phyloP scores from a whole-genome alignment of 1,284 basidiomycete species.

The Meripilus lineatus region DNA sequence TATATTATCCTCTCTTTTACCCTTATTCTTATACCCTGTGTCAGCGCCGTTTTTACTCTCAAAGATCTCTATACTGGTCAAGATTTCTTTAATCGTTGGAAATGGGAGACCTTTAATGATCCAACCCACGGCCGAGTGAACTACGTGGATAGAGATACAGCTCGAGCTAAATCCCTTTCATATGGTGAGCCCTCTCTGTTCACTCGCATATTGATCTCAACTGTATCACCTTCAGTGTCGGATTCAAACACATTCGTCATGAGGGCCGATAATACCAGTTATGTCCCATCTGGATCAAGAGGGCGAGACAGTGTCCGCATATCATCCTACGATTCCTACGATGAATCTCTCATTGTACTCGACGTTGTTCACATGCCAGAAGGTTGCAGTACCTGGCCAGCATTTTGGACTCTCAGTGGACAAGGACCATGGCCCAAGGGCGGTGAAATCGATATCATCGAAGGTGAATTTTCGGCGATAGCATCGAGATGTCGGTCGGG shows the following conservation, averaged over 20 bases:
- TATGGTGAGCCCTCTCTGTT: slow-evolving; percentile 28
- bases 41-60: slow-evolving; percentile 23
- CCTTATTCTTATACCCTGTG: slow-evolving; percentile 14
- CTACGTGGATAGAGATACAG: slow-evolving; percentile 40
- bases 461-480: slow-evolving; percentile 12
- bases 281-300: slow-evolving; percentile 29
- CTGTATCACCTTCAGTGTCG: slow-evolving; percentile 24
- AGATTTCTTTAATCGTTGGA: slow-evolving; percentile 39
- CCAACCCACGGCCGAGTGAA: slow-evolving; percentile 54
- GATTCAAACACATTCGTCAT: slow-evolving; percentile 38
- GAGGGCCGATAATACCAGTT: slow-evolving; percentile 37
- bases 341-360: slow-evolving; percentile 40
- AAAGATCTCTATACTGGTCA: slow-evolving; percentile 31
- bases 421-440: slow-evolving; percentile 47
- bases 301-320: slow-evolving; percentile 50
- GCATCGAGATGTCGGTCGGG: slow-evolving; percentile 3
- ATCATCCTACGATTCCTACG: slow-evolving; percentile 36
- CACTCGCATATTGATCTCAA: not conserved
- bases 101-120: slow-evolving; percentile 43
- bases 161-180: slow-evolving; percentile 34
- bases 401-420: slow-evolving; percentile 56
- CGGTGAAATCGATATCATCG: slow-evolving; percentile 38
- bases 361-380: slow-evolving; percentile 50
- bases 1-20: slow-evolving; percentile 9
- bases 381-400: slow-evolving; percentile 57